A percentile compares a stretch with the other conserved stretches of the same genome.
These are phyloP conservation scores for Alternaria rosae DNA, from an alignment of 2,329 filamentous ascomycete genomes.

Conservation along the genomic window DNA sequence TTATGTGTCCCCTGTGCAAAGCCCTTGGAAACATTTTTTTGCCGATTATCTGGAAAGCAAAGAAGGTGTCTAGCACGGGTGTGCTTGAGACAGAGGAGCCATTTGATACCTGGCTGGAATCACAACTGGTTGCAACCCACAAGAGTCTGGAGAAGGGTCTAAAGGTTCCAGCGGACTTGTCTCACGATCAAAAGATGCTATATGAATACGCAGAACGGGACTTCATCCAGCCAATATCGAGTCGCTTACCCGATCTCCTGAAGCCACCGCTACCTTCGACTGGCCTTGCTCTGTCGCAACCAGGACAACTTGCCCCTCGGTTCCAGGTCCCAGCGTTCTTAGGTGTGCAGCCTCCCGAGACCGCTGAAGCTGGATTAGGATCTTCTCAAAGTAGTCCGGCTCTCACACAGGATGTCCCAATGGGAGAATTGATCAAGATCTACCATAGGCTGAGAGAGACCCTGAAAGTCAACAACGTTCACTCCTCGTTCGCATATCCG, in stretches of 20 bases:
- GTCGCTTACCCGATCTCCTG: constrained; percentile 47
- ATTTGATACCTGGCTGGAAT: constrained; percentile 74
- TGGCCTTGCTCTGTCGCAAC: constrained; percentile 17
- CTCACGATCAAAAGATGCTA: constrained; percentile 58
- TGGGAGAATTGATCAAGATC: constrained; percentile 60
- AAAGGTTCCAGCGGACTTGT: constrained; percentile 34
- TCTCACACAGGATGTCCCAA: constrained; percentile 32
- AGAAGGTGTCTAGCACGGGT: constrained; percentile 83
- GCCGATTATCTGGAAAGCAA: constrained; percentile 93
- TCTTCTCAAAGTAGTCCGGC: constrained; percentile 32
- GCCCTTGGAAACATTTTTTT: constrained; percentile 94
- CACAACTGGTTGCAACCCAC: constrained; percentile 61
- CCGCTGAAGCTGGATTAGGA: constrained; percentile 29
- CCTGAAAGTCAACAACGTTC: constrained; percentile 59
- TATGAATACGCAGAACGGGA: constrained; percentile 59
- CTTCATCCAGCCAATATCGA: constrained; percentile 60
- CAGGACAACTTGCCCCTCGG: constrained; percentile 18
- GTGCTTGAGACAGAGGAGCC: constrained; percentile 65
- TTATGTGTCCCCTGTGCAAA: constrained; percentile 96
- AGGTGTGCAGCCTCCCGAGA: constrained; percentile 32
- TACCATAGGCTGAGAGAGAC: constrained; percentile 66
- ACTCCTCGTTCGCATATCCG: constrained; percentile 55
- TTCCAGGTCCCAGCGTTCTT: constrained; percentile 45
- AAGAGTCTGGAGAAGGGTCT: constrained; percentile 51
- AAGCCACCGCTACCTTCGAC: constrained; percentile 30